Conservation (phyloP, 257 asterid species). For the Petrea volubilis region DNA sequence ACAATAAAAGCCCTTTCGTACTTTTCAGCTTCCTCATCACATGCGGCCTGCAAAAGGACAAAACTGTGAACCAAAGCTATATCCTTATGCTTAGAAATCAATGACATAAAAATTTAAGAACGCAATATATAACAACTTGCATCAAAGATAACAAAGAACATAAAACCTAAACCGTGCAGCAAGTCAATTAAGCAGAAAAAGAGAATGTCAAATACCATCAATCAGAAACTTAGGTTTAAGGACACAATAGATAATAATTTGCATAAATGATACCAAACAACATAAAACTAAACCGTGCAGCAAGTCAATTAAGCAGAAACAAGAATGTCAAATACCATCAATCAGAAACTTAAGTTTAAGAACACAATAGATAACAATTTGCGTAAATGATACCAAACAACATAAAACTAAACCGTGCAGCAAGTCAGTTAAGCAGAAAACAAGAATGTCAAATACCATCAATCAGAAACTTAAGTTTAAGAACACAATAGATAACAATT, state of each 20-base stretch:
- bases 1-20: conserved; percentile 80
- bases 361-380: neutral
- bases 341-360: too few relatives aligned
- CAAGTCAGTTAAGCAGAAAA: conserved; percentile 6
- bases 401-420: neutral
- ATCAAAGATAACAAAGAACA: neutral
- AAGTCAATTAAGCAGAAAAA: conserved; percentile 4
- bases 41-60: conserved; percentile 71
- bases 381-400: neutral
- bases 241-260: neutral
- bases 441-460: neutral
- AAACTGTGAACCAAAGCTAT: conserved; percentile 25
- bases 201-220: neutral
- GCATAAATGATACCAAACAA: neutral
- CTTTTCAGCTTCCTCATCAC: conserved; percentile 72
- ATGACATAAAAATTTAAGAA: conserved; percentile 3
- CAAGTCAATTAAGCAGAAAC: neutral
- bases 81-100: conserved; percentile 9
- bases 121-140: neutral
- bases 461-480: too few relatives aligned
- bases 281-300: neutral
- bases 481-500: neutral
- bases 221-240: too few relatives aligned
- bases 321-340: neutral
- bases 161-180: neutral